Evolutionary conservation across 73 alveolate genomes (phyloP).

Genomic region (Blepharisma stoltei): DNA sequence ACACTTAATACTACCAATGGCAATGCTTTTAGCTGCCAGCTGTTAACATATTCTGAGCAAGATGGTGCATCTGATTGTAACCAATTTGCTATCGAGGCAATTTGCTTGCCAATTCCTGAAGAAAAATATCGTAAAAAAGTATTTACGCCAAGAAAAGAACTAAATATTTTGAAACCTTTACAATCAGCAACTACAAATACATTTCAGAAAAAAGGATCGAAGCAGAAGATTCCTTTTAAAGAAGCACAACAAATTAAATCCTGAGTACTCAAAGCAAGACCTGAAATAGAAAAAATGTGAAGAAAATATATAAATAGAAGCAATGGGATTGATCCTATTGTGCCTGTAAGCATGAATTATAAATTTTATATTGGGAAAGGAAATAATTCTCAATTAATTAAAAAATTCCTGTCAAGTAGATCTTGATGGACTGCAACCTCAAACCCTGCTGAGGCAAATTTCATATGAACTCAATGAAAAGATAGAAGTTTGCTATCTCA

Average conservation of each 20-base stretch:
- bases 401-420: conserved; percentile 45
- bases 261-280: background rate
- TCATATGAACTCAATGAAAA: conserved; percentile 45
- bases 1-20: too few relatives aligned
- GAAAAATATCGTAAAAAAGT: too few relatives aligned
- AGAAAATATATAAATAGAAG: conserved; percentile 15
- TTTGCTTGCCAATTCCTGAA: too few relatives aligned
- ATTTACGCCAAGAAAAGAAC: too few relatives aligned
- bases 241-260: background rate
- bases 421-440: conserved; percentile 73
- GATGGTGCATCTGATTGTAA: too few relatives aligned
- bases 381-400: conserved; percentile 57
- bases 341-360: conserved; percentile 2
- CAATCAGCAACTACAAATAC: too few relatives aligned
- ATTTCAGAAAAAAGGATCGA: too few relatives aligned
- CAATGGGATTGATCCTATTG: background rate
- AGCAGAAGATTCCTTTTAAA: conserved; percentile 6
- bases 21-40: too few relatives aligned
- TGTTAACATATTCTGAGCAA: too few relatives aligned
- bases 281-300: conserved; percentile 5
- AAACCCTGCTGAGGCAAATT: conserved; percentile 41
- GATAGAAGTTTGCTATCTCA: background rate
- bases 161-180: too few relatives aligned
- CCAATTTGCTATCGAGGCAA: too few relatives aligned
- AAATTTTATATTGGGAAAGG: conserved; percentile 76